phyloP scores from a whole-genome alignment of 139 green algal genomes.

The Closterium sp. region DNA sequence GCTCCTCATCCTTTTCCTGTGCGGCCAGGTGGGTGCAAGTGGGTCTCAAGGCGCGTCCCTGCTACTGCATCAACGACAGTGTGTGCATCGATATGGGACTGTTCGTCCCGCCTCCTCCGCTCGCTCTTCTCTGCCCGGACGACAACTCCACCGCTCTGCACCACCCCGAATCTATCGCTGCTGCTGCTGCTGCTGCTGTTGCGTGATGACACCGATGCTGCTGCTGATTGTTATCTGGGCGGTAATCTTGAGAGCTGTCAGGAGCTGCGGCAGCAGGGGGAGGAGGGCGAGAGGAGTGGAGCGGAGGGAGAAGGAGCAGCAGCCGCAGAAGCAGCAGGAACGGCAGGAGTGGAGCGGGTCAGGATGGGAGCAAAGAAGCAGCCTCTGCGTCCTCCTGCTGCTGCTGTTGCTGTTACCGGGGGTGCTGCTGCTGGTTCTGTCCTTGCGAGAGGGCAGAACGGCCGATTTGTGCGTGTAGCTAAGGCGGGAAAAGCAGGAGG shows the following conservation, averaged over 20 bases:
- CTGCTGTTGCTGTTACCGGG: not conserved
- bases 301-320: not conserved
- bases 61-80: constrained; percentile 65
- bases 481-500: not conserved
- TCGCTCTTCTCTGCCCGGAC: not conserved
- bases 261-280: not conserved
- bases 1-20: not conserved
- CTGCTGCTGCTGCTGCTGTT: not conserved
- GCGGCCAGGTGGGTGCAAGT: constrained; percentile 59
- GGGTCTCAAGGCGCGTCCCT: constrained; percentile 55
- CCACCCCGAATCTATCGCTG: not conserved
- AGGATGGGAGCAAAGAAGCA: not conserved
- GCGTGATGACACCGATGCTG: not conserved
- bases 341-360: not conserved
- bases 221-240: not conserved
- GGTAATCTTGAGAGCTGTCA: not conserved
- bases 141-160: not conserved
- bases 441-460: not conserved
- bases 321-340: not conserved
- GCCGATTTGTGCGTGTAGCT: not conserved
- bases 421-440: not conserved
- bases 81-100: constrained; percentile 79
- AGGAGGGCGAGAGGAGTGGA: not conserved
- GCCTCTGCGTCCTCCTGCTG: not conserved
- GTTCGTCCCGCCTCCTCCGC: constrained; percentile 51